Base-by-base conservation (phyloP, 352 stramenopile genomes). In the Globisporangium solare region DNA sequence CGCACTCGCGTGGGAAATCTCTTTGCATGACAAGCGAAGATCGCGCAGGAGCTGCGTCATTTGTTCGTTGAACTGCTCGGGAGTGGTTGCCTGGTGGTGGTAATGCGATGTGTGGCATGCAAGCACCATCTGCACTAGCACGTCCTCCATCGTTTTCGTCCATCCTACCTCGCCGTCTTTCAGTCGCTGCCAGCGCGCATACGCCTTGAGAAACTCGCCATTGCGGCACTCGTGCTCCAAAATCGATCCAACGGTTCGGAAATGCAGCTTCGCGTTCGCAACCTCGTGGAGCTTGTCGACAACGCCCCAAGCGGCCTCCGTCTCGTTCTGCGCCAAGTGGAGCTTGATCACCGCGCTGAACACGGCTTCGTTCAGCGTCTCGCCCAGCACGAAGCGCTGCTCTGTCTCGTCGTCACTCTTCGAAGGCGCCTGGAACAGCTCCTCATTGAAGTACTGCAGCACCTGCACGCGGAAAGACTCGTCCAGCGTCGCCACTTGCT, bases 81-180 rank as follows among this genome's bases (percentile, higher is more conserved):
- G 55, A 46, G 61, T 20, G 40, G 50, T 60, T 18, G 32, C 35
- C 17, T 21, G 18, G 21, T 20, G 45, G 6, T 22, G 13, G 41
- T 31, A 20, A 43, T 54, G 41, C 47, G 31, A 50, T 31, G 32
- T 20, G 48, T 56, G 47, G 47, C 77, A 85, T 1, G 78, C 71
- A 21, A 85, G 64, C n/a, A 85, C 58, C 68, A 90, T 81, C 51
- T 87, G 72, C 40, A 88, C 67, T 31, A 92, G 66, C 51, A 71
- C 68, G 56, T 88, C 76, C 48, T 92, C 79, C 81, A 92, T 92
- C 15, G 71, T 74, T 51, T 51, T 68, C 20, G 76, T 92, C 81
- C 81, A 92, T 65, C 88, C 73, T 15, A 92, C 79, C 43, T 77
- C 63, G 22, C 66, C 58, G 20, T 18, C 52, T 53, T 87, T 88